Base-by-base conservation (phyloP, 2,329 filamentous ascomycete species). In the Penicillium polonicum region DNA sequence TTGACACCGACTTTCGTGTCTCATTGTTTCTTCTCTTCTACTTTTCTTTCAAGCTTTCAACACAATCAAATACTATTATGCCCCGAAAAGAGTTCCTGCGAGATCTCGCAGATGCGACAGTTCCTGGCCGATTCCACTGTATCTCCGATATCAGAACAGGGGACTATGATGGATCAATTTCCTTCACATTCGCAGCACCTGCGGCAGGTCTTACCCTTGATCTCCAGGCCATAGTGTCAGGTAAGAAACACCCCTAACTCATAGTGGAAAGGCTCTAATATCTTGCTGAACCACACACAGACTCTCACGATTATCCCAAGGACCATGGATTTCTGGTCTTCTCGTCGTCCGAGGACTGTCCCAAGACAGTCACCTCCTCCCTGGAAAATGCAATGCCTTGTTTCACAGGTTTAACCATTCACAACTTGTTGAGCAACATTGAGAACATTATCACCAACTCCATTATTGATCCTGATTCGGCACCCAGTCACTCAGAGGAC, bases 151-250 rank as follows among this genome's bases (percentile, higher is more conserved):
- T 96, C 25, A 75, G 76, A 35, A 76, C 78, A 36, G 88, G 88
- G 17, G 85, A 87, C 5, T 87, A 89, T 33, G 88, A 93, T 71
- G 90, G 89, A 50, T 85, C 89, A 56, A 79, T 95, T 56, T 81
- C 81, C 15, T 88, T 93, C 70, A 78, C 74, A 5, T 89, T 82
- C 42, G 74, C 75, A 35, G 55, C 67, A 23, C 66, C 69, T 6
- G 21, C 9, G 19, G 17, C 48, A 15, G 38, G 44, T 12, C 52
- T 59, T 5, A 45, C 55, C 3, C 65, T 79, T 38, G 68, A 75
- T 27, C 65, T 80, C 36, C 70, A 76, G 36, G 71, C 70, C 13
- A 64, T 77, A 21, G 65, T 80, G 5, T 70, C 74, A 58, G 77
- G 78, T 79, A 67, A 56, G 68, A 58, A 15, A 19, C 0, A 12